Conservation (phyloP, 331 rosid genomes). For the Pyrus hybrid region DNA sequence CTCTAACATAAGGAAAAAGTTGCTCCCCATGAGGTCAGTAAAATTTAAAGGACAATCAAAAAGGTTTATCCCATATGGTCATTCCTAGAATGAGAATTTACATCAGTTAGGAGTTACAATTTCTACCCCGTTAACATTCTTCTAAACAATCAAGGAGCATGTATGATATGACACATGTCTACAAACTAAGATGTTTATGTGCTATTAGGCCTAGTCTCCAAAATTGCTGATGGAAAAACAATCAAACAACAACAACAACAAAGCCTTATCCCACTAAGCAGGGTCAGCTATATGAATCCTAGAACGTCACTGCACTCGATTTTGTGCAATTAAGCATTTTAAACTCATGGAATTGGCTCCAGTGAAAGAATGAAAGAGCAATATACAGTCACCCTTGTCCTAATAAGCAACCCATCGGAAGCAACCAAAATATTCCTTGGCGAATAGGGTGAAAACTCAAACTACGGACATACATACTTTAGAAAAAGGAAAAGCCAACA, state of each 20-base stretch:
- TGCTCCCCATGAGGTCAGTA: conserved; percentile 65
- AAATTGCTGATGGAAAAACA: not conserved
- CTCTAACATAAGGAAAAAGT: conserved; percentile 84
- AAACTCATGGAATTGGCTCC: not conserved
- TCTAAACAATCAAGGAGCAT: not conserved
- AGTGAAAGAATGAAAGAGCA: not conserved
- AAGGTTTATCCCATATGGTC: conserved; percentile 5
- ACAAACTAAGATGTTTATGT: not conserved
- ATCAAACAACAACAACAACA: no score
- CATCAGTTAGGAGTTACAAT: not conserved
- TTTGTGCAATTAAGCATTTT: not conserved
- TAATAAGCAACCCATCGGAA: no score
- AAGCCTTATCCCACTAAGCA: no score
- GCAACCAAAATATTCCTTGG: no score
- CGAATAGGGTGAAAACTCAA: no score
- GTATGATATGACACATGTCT: not conserved
- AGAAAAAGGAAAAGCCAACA: no score
- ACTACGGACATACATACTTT: no score
- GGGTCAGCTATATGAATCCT: no score
- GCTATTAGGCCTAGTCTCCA: not conserved
- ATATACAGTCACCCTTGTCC: no score
- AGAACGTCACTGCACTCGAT: no score
- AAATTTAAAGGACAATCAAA: conserved; percentile 6
- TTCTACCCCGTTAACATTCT: not conserved
- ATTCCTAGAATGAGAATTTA: not conserved